These are phyloP conservation scores for Dothiorella sarmentorum DNA, from an alignment of 2,329 filamentous ascomycete species.

Conservation along the genomic window DNA sequence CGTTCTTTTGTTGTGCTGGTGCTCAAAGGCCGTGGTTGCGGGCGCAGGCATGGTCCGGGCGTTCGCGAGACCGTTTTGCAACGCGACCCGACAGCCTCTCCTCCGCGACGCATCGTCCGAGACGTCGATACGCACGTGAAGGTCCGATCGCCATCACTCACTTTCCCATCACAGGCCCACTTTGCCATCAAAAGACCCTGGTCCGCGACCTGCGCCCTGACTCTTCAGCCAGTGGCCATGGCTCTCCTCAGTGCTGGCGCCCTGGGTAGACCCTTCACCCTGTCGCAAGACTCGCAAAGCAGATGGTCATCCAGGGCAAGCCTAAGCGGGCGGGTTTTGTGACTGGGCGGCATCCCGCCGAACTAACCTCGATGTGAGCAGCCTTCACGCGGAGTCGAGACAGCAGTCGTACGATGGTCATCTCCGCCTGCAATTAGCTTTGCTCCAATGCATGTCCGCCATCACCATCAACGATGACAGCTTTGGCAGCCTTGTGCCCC, in stretches of 20 bases:
- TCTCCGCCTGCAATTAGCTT: background rate
- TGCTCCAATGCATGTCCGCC: background rate
- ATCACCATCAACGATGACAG: background rate
- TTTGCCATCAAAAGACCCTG: conserved; percentile 11
- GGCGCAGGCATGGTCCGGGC: background rate
- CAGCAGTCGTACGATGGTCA: conserved; percentile 7
- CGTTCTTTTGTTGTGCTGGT: background rate
- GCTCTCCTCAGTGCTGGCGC: background rate
- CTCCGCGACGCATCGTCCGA: background rate
- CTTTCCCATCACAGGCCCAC: conserved; percentile 14
- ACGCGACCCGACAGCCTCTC: no score
- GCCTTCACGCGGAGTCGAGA: background rate
- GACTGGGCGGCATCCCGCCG: background rate
- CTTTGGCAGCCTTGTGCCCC: background rate
- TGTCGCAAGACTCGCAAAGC: background rate
- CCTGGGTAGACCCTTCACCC: background rate
- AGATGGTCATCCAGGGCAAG: background rate
- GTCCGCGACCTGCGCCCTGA: conserved; percentile 9
- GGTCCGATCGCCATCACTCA: conserved; percentile 5
- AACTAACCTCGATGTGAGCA: background rate
- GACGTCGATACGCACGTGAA: conserved; percentile 2
- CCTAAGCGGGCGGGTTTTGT: background rate
- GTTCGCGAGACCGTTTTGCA: no score
- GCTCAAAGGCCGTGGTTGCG: background rate
- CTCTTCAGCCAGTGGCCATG: background rate